Evolutionary conservation across 163 green algal genomes (phyloP).

Genomic region (Smithsoniella earleae): DNA sequence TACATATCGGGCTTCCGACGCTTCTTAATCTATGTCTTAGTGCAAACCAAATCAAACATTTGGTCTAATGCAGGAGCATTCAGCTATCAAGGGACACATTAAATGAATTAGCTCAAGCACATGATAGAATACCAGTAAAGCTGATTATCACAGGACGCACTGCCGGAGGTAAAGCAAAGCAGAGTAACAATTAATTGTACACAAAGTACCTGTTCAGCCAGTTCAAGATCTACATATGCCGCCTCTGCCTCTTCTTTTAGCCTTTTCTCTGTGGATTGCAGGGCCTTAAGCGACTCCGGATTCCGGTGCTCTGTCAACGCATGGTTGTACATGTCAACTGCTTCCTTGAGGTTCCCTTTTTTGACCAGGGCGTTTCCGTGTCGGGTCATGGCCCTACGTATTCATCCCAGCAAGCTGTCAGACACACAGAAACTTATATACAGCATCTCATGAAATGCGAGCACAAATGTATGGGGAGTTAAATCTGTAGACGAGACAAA

Average conservation of each 20-base stretch:
- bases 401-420: neutral
- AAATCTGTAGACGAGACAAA: no score
- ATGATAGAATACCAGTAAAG: no score
- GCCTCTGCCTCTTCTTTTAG: conserved; percentile 64
- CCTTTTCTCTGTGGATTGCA: conserved; percentile 81
- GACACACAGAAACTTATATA: neutral
- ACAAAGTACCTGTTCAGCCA: conserved; percentile 49
- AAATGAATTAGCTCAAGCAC: no score
- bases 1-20: no score
- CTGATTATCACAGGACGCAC: no score
- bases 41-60: no score
- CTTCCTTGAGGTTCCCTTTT: conserved; percentile 54
- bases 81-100: no score
- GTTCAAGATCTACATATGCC: conserved; percentile 76
- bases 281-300: conserved; percentile 85
- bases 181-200: no score
- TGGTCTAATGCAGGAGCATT: no score
- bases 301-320: conserved; percentile 91
- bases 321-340: conserved; percentile 71
- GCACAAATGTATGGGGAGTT: no score
- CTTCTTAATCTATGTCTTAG: no score
- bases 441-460: neutral
- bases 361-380: conserved; percentile 84
- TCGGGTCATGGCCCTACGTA: conserved; percentile 65
- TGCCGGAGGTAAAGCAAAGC: no score